Conservation (phyloP, 2,329 filamentous ascomycete species). For the Colletotrichum trifolii region DNA sequence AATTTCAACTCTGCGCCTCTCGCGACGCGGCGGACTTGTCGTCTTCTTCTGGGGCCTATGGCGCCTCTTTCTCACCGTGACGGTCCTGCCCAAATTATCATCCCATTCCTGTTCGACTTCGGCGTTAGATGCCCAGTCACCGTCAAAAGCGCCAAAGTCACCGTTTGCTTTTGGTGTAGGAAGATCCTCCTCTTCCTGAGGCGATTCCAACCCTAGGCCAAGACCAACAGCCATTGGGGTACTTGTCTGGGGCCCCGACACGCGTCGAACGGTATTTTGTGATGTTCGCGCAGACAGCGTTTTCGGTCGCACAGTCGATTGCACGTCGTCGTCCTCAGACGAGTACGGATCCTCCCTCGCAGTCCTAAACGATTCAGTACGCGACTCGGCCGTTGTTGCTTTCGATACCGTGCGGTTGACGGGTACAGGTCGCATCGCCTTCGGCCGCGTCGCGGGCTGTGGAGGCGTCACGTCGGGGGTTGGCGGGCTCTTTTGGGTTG, state of each 20-base stretch:
- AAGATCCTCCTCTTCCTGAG: slow-evolving; percentile 46
- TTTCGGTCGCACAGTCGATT: slow-evolving; percentile 52
- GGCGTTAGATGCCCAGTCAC: slow-evolving; percentile 63
- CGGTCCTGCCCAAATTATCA: slow-evolving; percentile 63
- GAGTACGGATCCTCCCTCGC: slow-evolving; percentile 73
- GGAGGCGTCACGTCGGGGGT: slow-evolving; percentile 83
- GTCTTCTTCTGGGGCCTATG: slow-evolving; percentile 40
- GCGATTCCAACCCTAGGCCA: slow-evolving; percentile 33
- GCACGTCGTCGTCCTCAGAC: slow-evolving; percentile 68
- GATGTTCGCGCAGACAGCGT: slow-evolving; percentile 56
- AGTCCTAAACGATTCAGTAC: slow-evolving; percentile 77
- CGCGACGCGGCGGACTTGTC: slow-evolving; percentile 36
- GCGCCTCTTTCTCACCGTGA: slow-evolving; percentile 61
- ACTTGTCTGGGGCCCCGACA: slow-evolving; percentile 44
- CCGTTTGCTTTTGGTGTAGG: slow-evolving; percentile 56
- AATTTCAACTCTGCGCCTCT: slow-evolving; percentile 50
- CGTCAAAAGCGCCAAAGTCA: slow-evolving; percentile 68
- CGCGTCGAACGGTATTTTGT: slow-evolving; percentile 56
- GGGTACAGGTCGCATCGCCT: slow-evolving; percentile 57
- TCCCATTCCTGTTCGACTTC: slow-evolving; percentile 68
- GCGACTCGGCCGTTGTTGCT: slow-evolving; percentile 68
- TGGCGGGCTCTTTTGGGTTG: slow-evolving; percentile 74
- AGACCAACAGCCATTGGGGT: slow-evolving; percentile 22
- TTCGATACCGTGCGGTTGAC: slow-evolving; percentile 63
- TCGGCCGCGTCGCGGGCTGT: slow-evolving; percentile 57